Base-by-base conservation (phyloP, 2,329 filamentous ascomycete genomes). In the Anthostomella pinea region DNA sequence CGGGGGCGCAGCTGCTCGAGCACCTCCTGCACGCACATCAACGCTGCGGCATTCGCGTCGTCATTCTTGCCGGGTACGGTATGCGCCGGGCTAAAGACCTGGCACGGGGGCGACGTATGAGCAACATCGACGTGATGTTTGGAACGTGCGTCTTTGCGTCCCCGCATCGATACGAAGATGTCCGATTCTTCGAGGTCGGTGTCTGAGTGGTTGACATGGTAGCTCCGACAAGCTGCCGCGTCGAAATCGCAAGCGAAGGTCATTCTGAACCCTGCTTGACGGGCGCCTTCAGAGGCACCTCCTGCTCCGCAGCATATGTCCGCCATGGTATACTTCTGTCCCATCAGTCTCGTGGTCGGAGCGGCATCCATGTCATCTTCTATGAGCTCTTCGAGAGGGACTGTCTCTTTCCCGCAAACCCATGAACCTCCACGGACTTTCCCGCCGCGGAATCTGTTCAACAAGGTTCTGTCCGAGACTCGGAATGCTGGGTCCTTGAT, bases 241-340 rank as follows among this genome's bases (percentile, higher is more conserved):
- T 77, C 73, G 7, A 73, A 67, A 48, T 94, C 87, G 5, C 89
- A 73, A 0, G 77, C 81, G 56, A 76, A 79, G 10, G 63, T 59
- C 0, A 85, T 51, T 2, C 66, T 58, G 3, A 88, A 60, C 0
- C 84, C 83, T 0, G 70, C 70, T 10, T 58, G 57, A 14, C 65
- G 55, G 0, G 84, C 84, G 0, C 84, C 87, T 3, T 73, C 65
- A 0, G 84, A 85, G 1, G 78, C 76, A 4, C 87, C 87, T 0
- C 87, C 86, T 2, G 76, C 83, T 2, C 87, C 85, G 21, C 78
- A 84, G 45, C 87, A 93, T 0, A 75, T 71, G 52, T 93, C 87
- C 1, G 78, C 83, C 16, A 83, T 77, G 0, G 79, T 85, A 42
- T 87, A 87, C 24, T 65, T 67, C 29, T 77, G 72, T 0, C 58